Evolutionary conservation across 139 green algal species (phyloP).

Genomic region (Tetradesmus lagerheimii): DNA sequence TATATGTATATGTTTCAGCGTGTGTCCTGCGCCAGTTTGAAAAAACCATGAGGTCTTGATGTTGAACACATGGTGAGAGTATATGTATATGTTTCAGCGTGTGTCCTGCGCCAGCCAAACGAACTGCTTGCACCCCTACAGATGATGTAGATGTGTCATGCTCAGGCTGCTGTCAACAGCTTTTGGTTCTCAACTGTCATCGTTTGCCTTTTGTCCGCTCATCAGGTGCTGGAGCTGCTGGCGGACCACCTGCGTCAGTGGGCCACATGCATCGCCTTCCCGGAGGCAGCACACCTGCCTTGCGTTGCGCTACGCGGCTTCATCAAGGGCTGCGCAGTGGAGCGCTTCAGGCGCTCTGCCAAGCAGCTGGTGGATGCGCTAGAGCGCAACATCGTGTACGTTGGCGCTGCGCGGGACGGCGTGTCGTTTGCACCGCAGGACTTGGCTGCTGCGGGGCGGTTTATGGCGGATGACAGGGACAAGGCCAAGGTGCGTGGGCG

Average conservation of each 20-base stretch:
- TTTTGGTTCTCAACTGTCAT: neutral
- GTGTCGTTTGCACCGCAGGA: slow-evolving; percentile 57
- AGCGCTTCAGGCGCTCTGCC: slow-evolving; percentile 76
- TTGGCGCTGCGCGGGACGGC: slow-evolving; percentile 72
- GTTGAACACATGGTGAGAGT: too few relatives aligned
- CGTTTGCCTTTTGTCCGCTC: neutral
- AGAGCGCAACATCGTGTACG: slow-evolving; percentile 72
- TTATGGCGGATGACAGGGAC: slow-evolving; percentile 60
- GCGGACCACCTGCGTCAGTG: slow-evolving; percentile 86
- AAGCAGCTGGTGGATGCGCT: slow-evolving; percentile 73
- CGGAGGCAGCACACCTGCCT: slow-evolving; percentile 88
- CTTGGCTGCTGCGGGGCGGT: slow-evolving; percentile 48
- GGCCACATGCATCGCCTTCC: slow-evolving; percentile 85
- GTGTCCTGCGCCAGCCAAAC: slow-evolving; percentile 79
- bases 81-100: too few relatives aligned
- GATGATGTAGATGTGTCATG: too few relatives aligned
- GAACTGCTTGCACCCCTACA: too few relatives aligned
- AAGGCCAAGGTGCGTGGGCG: slow-evolving; percentile 55
- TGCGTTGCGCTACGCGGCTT: slow-evolving; percentile 82
- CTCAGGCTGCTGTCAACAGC: too few relatives aligned
- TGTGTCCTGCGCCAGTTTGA: too few relatives aligned
- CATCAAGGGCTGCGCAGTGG: slow-evolving; percentile 79
- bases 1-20: too few relatives aligned
- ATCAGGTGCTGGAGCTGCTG: slow-evolving; percentile 84
- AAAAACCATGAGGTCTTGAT: too few relatives aligned